A percentile compares a stretch with the other conserved stretches of the same genome.
Conservation (phyloP, 257 asterid species). For the Scutellaria galericulata region DNA sequence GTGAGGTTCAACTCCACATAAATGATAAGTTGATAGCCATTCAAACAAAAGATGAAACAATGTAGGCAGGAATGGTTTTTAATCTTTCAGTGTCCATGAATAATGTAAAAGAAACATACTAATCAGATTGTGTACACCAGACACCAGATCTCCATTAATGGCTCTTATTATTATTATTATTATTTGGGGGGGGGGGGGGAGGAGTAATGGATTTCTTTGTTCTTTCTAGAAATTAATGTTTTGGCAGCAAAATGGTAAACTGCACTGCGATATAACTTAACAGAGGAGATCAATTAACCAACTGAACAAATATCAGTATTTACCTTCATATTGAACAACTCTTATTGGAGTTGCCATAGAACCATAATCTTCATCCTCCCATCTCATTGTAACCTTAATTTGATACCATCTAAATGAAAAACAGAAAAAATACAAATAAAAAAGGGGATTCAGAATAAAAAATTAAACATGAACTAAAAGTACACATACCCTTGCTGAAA, state of each 20-base stretch:
- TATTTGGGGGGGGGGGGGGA: background rate
- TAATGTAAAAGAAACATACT: conserved; percentile 6
- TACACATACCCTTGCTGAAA: conserved; percentile 83
- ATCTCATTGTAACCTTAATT: conserved; percentile 77
- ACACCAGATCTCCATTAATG: background rate
- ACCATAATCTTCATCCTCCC: conserved; percentile 71
- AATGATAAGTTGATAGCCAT: conserved; percentile 19
- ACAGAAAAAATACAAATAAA: conserved; percentile 24
- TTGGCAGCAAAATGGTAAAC: background rate
- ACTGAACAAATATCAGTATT: conserved; percentile 25
- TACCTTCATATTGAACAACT: conserved; percentile 93
- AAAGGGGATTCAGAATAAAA: conserved; percentile 20
- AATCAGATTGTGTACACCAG: background rate
- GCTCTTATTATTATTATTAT: too few species aligned
- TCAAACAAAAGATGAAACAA: conserved; percentile 1
- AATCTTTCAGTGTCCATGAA: conserved; percentile 19
- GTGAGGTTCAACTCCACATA: conserved; percentile 17
- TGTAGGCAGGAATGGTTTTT: conserved; percentile 7
- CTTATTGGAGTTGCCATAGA: conserved; percentile 74
- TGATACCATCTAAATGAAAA: conserved; percentile 75
- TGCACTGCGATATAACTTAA: conserved; percentile 12
- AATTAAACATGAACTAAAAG: conserved; percentile 8
- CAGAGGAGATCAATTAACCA: conserved; percentile 9
- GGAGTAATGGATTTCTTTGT: background rate
- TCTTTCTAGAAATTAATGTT: background rate